phyloP scores from a whole-genome alignment of 345 rosid genomes.

The Iberis pinnata region DNA sequence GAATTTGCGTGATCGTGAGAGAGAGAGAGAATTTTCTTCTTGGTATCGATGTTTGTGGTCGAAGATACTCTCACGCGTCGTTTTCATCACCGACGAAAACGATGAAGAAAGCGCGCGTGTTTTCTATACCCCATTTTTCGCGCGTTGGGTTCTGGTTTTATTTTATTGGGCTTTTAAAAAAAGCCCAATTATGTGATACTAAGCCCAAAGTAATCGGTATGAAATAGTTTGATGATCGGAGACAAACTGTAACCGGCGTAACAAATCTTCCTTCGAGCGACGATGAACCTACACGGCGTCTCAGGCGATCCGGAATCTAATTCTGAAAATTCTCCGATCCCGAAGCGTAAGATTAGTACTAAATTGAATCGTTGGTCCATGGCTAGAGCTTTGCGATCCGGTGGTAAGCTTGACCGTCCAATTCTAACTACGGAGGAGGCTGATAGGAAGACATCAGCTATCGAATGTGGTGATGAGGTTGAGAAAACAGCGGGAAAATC shows the following conservation, averaged over 20 bases:
- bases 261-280: not conserved
- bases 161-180: too few relatives aligned
- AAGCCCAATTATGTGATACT: too few relatives aligned
- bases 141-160: too few relatives aligned
- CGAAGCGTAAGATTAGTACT: slow-evolving; percentile 48
- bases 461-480: slow-evolving; percentile 28
- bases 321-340: slow-evolving; percentile 5
- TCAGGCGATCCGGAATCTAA: slow-evolving; percentile 26
- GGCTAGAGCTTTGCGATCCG: slow-evolving; percentile 69
- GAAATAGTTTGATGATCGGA: slow-evolving; percentile 9
- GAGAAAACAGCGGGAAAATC: slow-evolving; percentile 40
- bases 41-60: slow-evolving; percentile 18
- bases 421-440: slow-evolving; percentile 11
- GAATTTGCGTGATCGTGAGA: slow-evolving; percentile 14
- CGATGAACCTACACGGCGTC: slow-evolving; percentile 28
- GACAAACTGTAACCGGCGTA: slow-evolving; percentile 8
- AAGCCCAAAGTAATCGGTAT: too few relatives aligned
- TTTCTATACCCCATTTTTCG: too few relatives aligned
- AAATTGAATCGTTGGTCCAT: slow-evolving; percentile 82
- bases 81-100: too few relatives aligned
- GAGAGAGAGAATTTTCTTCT: not conserved
- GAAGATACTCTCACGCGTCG: not conserved
- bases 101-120: too few relatives aligned
- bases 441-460: slow-evolving; percentile 6
- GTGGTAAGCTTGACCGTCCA: slow-evolving; percentile 57